A percentile compares a stretch with the other conserved stretches of the same genome.
These are phyloP conservation scores for Polyplosphaeria fusca DNA, from an alignment of 495 filamentous ascomycete genomes.

Conservation along the genomic window DNA sequence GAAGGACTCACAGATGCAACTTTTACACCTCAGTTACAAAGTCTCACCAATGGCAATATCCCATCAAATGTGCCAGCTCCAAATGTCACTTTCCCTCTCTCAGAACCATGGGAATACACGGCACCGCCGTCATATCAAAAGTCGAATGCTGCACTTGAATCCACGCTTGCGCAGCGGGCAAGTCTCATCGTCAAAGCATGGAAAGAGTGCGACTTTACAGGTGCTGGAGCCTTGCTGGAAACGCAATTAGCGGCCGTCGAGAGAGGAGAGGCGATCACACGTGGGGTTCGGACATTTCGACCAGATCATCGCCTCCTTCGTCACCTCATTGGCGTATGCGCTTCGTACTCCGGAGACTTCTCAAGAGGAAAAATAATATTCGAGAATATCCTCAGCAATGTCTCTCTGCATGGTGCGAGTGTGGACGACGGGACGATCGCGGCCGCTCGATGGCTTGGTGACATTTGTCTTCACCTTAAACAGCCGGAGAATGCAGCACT, in stretches of 20 bases:
- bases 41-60: no score
- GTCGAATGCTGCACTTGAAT: no score
- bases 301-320: conserved; percentile 14
- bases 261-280: conserved; percentile 9
- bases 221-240: conserved; percentile 10
- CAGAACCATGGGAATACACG: no score
- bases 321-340: conserved; percentile 25
- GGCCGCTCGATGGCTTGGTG: conserved; percentile 31
- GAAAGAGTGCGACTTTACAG: conserved; percentile 14
- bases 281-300: neutral
- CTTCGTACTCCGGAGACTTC: conserved; percentile 24
- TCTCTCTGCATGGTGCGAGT: conserved; percentile 8
- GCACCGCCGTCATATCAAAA: no score
- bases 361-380: conserved; percentile 23
- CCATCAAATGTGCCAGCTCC: no score
- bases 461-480: conserved; percentile 26
- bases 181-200: conserved; percentile 18
- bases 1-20: no score
- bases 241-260: conserved; percentile 20
- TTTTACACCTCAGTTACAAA: no score
- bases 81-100: no score
- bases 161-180: conserved; percentile 6
- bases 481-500: conserved; percentile 26
- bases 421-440: conserved; percentile 31
- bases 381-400: conserved; percentile 11